Evolutionary conservation across 179 eudicot species (phyloP), one percentile per base, ranked within the genome.

Genomic region (Silene coronaria): DNA sequence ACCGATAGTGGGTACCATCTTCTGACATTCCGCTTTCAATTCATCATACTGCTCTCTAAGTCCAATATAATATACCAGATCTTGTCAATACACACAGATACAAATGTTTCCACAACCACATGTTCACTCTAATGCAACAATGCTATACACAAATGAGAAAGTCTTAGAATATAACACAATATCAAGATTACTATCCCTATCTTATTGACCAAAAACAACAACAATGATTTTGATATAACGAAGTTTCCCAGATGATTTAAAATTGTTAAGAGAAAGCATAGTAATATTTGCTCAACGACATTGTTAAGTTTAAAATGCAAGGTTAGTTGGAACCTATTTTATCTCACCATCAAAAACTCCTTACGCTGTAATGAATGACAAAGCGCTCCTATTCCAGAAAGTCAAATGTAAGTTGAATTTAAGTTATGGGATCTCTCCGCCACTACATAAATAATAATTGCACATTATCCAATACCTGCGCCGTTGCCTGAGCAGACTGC

Each of bases 31-130:
- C 70, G 82, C 84, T 83, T 85, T 85, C 80, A 75, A 82, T 57
- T 77, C 82, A 80, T 85, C 85, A 75, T 85, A 85, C 64, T 80
- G 79, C 77, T 85, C 83, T 78, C 87, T 85, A 85, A 78, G 77
- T 77, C 76, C 61, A 82, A 58, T 72, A 73, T 45, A 62, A 72
- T 36, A 32, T 19, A 55, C 42, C 27, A 74, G 38, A 72, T 63
- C 74, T 58, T 36, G 84, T 67, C 75, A 75, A 70, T 66, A 64
- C 73, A 55, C 48, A 74, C n/a, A 65, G 57, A 71, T 75, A 67
- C 57, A 72, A 36, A 66, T 17, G 69, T 55, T 36, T 45, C 36
- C 70, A 21, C 21, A 30, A 36, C 61, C 58, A 59, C 51, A 68
- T 6, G 38, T 61, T 55, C 21, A 65, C 53, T 60, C 68, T 21